Percentiles rank a stretch among this genome's conserved stretches.
Evolutionary conservation across 1,139 yeast species (phyloP).

Genomic region (Diutina pseudorugosa): DNA sequence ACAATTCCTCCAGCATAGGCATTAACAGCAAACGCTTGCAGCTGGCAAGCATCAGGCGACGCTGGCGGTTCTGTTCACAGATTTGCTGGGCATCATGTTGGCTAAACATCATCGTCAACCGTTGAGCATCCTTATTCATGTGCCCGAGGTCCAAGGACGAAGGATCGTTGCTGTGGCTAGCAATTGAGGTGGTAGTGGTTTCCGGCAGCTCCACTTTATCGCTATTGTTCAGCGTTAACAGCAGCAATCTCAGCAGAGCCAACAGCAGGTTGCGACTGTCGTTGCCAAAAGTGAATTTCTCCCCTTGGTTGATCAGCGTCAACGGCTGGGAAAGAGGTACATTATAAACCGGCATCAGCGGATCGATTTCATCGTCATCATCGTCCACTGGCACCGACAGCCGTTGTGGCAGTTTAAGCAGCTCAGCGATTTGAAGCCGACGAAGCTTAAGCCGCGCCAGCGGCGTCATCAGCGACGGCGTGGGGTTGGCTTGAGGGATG

Average conservation of each 20-base stretch:
- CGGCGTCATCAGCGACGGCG: slow-evolving; percentile 1
- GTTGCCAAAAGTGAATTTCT: slow-evolving; percentile 2
- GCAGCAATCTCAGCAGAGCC: background rate
- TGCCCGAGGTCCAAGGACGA: background rate
- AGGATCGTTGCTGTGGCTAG: background rate
- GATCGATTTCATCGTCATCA: background rate
- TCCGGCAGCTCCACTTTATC: background rate
- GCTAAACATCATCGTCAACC: background rate
- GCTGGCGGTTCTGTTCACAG: slow-evolving; percentile 1
- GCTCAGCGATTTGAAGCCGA: background rate
- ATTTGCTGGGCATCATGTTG: background rate
- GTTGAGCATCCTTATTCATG: background rate
- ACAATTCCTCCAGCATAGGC: slow-evolving; percentile 2
- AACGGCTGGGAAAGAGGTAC: slow-evolving; percentile 3
- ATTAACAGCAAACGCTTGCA: background rate
- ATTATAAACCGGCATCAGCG: background rate
- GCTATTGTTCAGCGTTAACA: background rate
- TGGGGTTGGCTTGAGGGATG: background rate
- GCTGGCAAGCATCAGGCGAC: background rate
- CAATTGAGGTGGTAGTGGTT: slow-evolving; percentile 1
- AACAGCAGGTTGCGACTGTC: background rate
- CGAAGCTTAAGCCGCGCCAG: slow-evolving; percentile 3
- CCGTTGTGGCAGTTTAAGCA: background rate
- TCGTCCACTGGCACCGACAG: background rate
- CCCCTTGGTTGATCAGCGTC: slow-evolving; percentile 1